Evolutionary conservation across 768 basidiomycete species (phyloP).

Genomic region (Filobasidium floriforme): DNA sequence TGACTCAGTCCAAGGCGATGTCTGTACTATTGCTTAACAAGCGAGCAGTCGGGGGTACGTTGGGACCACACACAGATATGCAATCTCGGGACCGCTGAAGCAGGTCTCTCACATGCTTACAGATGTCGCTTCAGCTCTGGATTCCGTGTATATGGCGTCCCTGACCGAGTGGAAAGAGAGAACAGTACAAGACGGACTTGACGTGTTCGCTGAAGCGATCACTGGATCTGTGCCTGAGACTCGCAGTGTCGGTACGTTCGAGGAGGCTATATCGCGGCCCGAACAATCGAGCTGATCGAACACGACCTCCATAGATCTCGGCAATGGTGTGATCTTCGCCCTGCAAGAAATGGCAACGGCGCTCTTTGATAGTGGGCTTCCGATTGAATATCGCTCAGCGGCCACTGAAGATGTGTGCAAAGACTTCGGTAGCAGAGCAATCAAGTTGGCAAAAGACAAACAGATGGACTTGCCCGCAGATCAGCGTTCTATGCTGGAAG

Average conservation of each 20-base stretch:
- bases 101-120: too few species aligned
- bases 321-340: conserved; percentile 7
- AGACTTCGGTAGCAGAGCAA: not conserved
- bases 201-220: conserved; percentile 11
- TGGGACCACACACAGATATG: too few species aligned
- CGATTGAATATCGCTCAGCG: too few species aligned
- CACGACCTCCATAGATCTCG: not conserved
- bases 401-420: not conserved
- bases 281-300: too few species aligned
- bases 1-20: not conserved
- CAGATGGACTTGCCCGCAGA: not conserved
- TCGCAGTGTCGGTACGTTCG: too few species aligned
- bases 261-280: too few species aligned
- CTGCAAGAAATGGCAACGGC: conserved; percentile 7
- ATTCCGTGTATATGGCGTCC: not conserved
- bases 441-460: not conserved
- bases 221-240: not conserved
- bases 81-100: too few species aligned
- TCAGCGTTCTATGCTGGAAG: not conserved
- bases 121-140: not conserved
- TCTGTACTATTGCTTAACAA: not conserved
- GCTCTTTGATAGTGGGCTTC: conserved; percentile 14
- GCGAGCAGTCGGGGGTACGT: not conserved
- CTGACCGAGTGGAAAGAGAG: conserved; percentile 8
- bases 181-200: conserved; percentile 13